phyloP scores from a whole-genome alignment of 495 filamentous ascomycete genomes.

The Talaromyces adpressus region DNA sequence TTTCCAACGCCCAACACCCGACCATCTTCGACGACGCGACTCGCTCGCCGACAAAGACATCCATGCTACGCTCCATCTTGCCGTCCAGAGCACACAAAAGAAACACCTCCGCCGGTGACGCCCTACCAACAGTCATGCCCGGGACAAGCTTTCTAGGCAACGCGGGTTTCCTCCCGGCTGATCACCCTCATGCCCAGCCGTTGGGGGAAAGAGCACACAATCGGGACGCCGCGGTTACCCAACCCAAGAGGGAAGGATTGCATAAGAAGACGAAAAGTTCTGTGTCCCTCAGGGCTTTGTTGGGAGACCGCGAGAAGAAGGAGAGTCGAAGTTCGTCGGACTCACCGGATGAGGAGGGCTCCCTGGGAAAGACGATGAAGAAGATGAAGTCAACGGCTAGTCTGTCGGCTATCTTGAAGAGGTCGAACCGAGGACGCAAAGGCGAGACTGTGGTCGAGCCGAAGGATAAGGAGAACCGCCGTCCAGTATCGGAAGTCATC shows the following conservation, averaged over 20 bases:
- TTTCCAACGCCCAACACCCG: conserved; percentile 27
- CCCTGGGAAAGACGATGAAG: conserved; percentile 32
- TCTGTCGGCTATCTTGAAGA: conserved; percentile 49
- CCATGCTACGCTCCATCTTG: conserved; percentile 39
- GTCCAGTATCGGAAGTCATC: conserved; percentile 42
- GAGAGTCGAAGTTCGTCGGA: conserved; percentile 39
- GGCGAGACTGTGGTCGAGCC: conserved; percentile 39
- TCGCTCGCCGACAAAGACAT: conserved; percentile 29
- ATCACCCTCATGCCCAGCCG: conserved; percentile 18
- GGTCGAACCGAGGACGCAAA: conserved; percentile 37
- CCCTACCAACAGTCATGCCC: conserved; percentile 8
- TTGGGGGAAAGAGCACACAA: conserved; percentile 34
- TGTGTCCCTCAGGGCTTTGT: conserved; percentile 56
- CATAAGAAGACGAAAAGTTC: conserved; percentile 63
- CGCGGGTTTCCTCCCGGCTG: conserved; percentile 20
- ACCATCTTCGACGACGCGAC: conserved; percentile 40
- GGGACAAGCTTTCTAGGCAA: conserved; percentile 15
- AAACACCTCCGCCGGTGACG: conserved; percentile 35
- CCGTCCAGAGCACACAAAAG: conserved; percentile 33
- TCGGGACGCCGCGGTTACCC: conserved; percentile 25
- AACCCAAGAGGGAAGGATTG: conserved; percentile 26
- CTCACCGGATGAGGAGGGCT: conserved; percentile 24
- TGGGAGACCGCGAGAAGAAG: conserved; percentile 47
- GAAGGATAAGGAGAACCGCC: conserved; percentile 69
- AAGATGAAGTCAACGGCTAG: conserved; percentile 82